Percentiles rank a stretch among this genome's conserved stretches.
These are phyloP conservation scores for Sclerotinia sclerotiorum DNA, from an alignment of 2,329 filamentous ascomycete genomes.

Conservation along the genomic window DNA sequence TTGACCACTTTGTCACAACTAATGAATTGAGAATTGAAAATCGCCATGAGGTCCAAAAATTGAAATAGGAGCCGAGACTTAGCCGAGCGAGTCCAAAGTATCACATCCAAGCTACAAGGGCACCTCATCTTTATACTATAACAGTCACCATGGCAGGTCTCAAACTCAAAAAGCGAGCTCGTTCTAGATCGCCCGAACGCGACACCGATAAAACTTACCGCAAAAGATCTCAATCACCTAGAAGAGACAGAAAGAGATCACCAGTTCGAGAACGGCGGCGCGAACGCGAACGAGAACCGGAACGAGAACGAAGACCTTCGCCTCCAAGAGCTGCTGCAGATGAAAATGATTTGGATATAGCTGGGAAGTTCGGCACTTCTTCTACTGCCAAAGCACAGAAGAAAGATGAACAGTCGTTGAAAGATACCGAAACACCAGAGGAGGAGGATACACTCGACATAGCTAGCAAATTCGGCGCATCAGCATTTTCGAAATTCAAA, in stretches of 20 bases:
- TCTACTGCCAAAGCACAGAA: not conserved
- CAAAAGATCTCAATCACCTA: constrained; percentile 23
- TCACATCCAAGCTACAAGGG: not conserved
- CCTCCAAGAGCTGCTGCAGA: constrained; percentile 39
- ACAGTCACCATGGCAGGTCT: constrained; percentile 21
- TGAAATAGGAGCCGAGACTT: not conserved
- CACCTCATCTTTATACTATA: not conserved
- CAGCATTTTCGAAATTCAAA: constrained; percentile 20
- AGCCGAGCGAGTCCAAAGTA: constrained; percentile 4
- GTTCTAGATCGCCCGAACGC: constrained; percentile 21
- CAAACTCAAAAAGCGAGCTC: constrained; percentile 23
- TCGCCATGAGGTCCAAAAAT: not conserved
- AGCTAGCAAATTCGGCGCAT: constrained; percentile 22
- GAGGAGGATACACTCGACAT: constrained; percentile 23
- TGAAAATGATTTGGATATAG: constrained; percentile 39
- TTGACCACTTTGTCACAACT: too few species aligned
- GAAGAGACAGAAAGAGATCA: constrained; percentile 46
- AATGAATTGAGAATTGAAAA: too few species aligned
- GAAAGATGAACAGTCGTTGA: constrained; percentile 22
- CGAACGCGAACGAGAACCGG: constrained; percentile 41
- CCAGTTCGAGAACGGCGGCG: constrained; percentile 39
- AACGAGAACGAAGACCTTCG: constrained; percentile 54
- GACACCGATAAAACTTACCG: constrained; percentile 20
- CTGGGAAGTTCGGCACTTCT: constrained; percentile 38
- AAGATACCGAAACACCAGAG: not conserved